A percentile compares a stretch with the other conserved stretches of the same genome.
These are phyloP conservation scores for Aegilops umbellulata DNA, from an alignment of 176 grass and related monocot genomes.

Conservation along the genomic window DNA sequence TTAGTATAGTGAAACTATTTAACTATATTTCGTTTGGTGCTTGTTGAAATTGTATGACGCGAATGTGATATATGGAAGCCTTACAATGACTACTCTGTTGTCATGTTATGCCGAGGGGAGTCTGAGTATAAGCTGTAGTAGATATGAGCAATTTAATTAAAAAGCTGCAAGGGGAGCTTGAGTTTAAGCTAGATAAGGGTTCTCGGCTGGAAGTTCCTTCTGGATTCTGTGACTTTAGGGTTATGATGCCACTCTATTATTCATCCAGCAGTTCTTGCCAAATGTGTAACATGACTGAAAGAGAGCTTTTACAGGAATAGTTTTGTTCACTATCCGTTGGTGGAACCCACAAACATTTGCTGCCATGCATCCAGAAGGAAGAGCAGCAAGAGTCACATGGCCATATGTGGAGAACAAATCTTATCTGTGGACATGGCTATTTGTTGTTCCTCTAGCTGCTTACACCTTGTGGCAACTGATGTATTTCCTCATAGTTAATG, in stretches of 20 bases:
- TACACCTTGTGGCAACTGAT: conserved; percentile 93
- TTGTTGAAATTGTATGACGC: not conserved
- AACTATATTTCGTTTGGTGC: not conserved
- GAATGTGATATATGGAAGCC: not conserved
- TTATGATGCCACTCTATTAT: conserved; percentile 12
- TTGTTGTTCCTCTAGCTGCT: conserved; percentile 91
- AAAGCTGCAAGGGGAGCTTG: not conserved
- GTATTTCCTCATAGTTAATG: conserved; percentile 88
- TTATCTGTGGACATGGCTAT: conserved; percentile 92
- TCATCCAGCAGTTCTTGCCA: not conserved
- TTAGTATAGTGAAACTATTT: conserved; percentile 1
- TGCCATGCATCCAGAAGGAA: conserved; percentile 95
- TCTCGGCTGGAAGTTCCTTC: not conserved
- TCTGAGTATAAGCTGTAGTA: not conserved
- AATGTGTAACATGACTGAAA: conserved; percentile 13
- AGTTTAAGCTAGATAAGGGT: not conserved
- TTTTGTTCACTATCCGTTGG: conserved; percentile 96
- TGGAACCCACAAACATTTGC: conserved; percentile 97
- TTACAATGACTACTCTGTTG: not conserved
- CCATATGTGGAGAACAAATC: conserved; percentile 92
- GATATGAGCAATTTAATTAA: not conserved
- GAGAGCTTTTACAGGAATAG: conserved; percentile 58
- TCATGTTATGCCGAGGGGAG: not conserved
- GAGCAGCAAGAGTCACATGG: conserved; percentile 79
- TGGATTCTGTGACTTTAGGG: not conserved